A percentile compares a stretch with the other conserved stretches of the same genome.
phyloP scores from a whole-genome alignment of 768 basidiomycete genomes.

The Pisolithus microcarpus region DNA sequence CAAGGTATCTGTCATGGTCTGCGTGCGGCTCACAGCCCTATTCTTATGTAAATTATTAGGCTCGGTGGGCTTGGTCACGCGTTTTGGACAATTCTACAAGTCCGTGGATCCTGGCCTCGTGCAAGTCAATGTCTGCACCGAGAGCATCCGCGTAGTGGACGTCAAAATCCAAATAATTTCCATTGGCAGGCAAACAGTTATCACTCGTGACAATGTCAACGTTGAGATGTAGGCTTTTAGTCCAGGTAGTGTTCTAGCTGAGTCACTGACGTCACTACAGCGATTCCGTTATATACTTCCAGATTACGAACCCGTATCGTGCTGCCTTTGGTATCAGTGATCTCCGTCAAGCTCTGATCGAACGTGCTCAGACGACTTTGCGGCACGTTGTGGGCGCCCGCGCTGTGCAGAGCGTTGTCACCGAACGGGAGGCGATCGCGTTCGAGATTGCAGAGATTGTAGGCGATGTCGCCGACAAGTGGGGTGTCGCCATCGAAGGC shows the following conservation, averaged over 20 bases:
- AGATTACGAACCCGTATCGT: slow-evolving; percentile 83
- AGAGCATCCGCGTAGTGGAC: slow-evolving; percentile 78
- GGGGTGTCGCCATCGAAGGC: slow-evolving; percentile 95
- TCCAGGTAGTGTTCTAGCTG: neutral
- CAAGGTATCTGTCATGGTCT: slow-evolving; percentile 48
- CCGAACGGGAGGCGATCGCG: slow-evolving; percentile 94
- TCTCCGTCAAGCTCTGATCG: slow-evolving; percentile 76
- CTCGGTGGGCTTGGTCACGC: slow-evolving; percentile 82
- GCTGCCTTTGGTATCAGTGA: slow-evolving; percentile 92
- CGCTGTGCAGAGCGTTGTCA: slow-evolving; percentile 91
- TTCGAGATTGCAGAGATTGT: slow-evolving; percentile 97
- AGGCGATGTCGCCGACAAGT: slow-evolving; percentile 85
- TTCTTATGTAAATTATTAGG: slow-evolving; percentile 38
- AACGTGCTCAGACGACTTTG: slow-evolving; percentile 88
- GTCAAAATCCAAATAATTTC: slow-evolving; percentile 94
- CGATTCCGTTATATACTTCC: slow-evolving; percentile 91
- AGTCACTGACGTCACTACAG: slow-evolving; percentile 30
- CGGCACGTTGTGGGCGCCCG: slow-evolving; percentile 96
- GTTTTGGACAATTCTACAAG: slow-evolving; percentile 96
- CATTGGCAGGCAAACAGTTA: slow-evolving; percentile 82
- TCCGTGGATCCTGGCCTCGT: slow-evolving; percentile 90
- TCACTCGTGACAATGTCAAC: slow-evolving; percentile 94
- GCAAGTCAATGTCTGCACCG: slow-evolving; percentile 91
- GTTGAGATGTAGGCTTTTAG: slow-evolving; percentile 68
- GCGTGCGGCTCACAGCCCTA: slow-evolving; percentile 2